Conservation (phyloP, 805 yeast genomes). For the Blastobotrys chiropterorum region DNA sequence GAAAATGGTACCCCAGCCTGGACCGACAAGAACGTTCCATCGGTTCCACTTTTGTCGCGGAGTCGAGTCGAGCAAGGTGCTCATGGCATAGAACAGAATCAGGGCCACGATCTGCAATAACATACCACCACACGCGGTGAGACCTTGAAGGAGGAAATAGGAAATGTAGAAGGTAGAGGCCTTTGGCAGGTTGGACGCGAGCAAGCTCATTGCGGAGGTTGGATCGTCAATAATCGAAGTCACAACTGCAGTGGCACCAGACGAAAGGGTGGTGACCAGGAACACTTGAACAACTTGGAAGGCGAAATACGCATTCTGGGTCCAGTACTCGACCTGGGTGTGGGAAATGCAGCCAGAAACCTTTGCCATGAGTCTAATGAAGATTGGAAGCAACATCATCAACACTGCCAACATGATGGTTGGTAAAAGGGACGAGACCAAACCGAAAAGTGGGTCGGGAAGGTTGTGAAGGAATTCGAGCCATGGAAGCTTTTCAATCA, state of each 20-base stretch:
- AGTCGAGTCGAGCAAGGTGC: slow-evolving; percentile 69
- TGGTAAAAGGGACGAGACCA: slow-evolving; percentile 84
- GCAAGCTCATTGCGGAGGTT: slow-evolving; percentile 58
- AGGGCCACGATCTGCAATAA: slow-evolving; percentile 71
- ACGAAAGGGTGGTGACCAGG: slow-evolving; percentile 73
- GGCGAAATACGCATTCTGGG: slow-evolving; percentile 84
- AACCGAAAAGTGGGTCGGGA: slow-evolving; percentile 66
- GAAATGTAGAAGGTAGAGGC: slow-evolving; percentile 87
- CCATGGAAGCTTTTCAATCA: slow-evolving; percentile 67
- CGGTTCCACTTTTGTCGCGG: slow-evolving; percentile 92
- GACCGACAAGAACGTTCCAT: slow-evolving; percentile 53
- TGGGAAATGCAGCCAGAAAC: slow-evolving; percentile 64
- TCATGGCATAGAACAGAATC: slow-evolving; percentile 63
- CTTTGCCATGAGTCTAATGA: slow-evolving; percentile 71
- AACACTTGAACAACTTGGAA: slow-evolving; percentile 90
- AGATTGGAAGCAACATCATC: slow-evolving; percentile 82
- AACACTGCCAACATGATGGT: slow-evolving; percentile 71
- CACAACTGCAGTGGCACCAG: slow-evolving; percentile 74
- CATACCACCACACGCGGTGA: slow-evolving; percentile 68
- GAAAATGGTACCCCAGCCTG: slow-evolving; percentile 77
- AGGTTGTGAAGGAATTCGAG: slow-evolving; percentile 68
- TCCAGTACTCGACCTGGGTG: slow-evolving; percentile 70
- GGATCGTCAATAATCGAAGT: slow-evolving; percentile 72
- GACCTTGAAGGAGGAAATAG: slow-evolving; percentile 75
- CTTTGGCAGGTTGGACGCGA: slow-evolving; percentile 75